Conservation (phyloP, 2,329 filamentous ascomycete genomes). For the Ophioceras dolichostomum region DNA sequence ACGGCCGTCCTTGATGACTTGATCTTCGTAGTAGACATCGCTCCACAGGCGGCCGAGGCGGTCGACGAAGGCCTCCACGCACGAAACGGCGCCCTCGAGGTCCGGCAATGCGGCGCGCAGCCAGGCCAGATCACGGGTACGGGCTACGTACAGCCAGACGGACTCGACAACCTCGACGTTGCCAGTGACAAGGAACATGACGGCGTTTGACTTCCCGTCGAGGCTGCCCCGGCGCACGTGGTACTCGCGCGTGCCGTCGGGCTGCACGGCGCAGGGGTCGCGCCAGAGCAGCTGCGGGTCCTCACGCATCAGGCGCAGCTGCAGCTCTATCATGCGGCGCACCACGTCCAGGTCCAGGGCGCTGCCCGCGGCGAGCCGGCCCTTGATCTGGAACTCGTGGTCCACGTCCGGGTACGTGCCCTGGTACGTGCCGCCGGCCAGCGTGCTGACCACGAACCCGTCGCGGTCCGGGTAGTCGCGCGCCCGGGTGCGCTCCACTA, state of each 20-base stretch:
- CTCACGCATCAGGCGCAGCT: constrained; percentile 6
- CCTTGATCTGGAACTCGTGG: constrained; percentile 8
- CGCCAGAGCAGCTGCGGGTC: constrained; percentile 6
- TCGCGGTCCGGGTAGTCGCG: constrained; percentile 3
- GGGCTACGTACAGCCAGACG: constrained; percentile 5
- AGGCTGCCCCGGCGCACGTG: constrained; percentile 6
- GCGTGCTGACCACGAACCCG: constrained; percentile 7
- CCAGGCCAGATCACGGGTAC: constrained; percentile 6
- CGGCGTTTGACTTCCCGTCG: constrained; percentile 5
- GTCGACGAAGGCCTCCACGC: constrained; percentile 4
- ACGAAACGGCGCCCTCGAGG: constrained; percentile 3
- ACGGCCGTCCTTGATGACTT: constrained; percentile 7
- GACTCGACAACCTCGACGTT: constrained; percentile 7
- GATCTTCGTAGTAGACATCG: constrained; percentile 8
- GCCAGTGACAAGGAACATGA: constrained; percentile 7
- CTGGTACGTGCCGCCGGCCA: constrained; percentile 7
- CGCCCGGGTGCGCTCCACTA: constrained; percentile 5
- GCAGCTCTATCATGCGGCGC: constrained; percentile 7
- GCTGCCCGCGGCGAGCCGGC: constrained; percentile 3
- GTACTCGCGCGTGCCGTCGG: constrained; percentile 5
- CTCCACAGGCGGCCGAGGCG: constrained; percentile 5
- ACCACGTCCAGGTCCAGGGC: constrained; percentile 5
- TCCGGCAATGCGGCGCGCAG: constrained; percentile 2
- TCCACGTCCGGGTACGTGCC: constrained; percentile 8
- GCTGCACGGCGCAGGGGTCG: constrained; percentile 7